These are phyloP conservation scores for Nicotiana obtusifolia DNA, from an alignment of 257 asterid species.

Conservation along the genomic window DNA sequence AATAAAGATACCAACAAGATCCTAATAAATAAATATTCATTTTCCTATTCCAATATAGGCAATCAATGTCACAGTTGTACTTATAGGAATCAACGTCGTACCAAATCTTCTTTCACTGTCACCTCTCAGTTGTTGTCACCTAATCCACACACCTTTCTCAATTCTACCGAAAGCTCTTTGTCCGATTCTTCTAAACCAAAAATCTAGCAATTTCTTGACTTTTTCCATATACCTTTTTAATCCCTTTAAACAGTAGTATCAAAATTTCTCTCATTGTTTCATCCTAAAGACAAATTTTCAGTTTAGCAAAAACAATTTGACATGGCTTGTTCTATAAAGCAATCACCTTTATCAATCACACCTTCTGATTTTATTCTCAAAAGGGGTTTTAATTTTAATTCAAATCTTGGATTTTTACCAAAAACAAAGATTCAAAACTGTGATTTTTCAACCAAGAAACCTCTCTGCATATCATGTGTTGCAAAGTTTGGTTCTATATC, in stretches of 20 bases:
- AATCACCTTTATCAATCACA: constrained; percentile 6
- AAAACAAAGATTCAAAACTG: background rate
- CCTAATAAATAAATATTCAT: no score
- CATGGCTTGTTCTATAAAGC: background rate
- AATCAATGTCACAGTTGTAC: background rate
- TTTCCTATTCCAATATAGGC: background rate
- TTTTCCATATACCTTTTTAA: background rate
- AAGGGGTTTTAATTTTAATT: background rate
- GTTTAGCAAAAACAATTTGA: no score
- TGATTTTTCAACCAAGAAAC: background rate
- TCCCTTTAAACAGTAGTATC: background rate
- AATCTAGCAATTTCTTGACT: background rate
- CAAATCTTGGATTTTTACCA: background rate
- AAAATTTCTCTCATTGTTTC: background rate
- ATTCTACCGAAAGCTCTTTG: background rate
- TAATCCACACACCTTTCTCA: background rate
- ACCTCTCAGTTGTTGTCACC: background rate
- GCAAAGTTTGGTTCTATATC: background rate
- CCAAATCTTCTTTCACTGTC: background rate
- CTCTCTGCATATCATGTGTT: background rate
- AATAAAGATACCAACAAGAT: no score
- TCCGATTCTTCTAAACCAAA: background rate
- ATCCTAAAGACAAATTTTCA: background rate
- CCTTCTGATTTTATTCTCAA: background rate
- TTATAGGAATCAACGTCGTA: background rate